Evolutionary conservation across 768 basidiomycete genomes (phyloP), one percentile per base, ranked within the genome.

Genomic region (Leccinellum luteum): DNA sequence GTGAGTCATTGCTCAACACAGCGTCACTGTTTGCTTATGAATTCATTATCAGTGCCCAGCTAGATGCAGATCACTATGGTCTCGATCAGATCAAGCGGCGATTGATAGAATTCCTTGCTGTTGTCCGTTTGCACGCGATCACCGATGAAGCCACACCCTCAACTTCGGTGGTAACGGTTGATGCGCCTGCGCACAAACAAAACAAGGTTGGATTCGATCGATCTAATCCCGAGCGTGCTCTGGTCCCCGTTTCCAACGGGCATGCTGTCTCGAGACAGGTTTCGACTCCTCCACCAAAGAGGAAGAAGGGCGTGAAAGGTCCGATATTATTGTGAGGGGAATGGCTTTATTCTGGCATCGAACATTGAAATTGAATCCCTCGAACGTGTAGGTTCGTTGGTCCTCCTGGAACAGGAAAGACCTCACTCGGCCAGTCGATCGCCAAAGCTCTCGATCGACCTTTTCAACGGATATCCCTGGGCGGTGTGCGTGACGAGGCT

Each of bases 401-500:
- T 10, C 94, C 94, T 10, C 94, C 94, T 0, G 94, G 94, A 3
- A 89, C 87, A 0, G 94, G 92, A 32, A 95, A 96, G 74, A 97
- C 94, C 0, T 93, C 91, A 1, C 84, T 98, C 2, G 94, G 94
- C 0, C 88, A 90, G 63, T 92, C 90, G 0, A 83, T 98, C 28
- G 94, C 94, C 3, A 85, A 85, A 43, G 88, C 92, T 0, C 79
- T 97, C 9, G 80, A 81, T 25, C 77, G 94, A 45, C 92, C 93
- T 2, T 97, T 96, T 80, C 89, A 96, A 64, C 85, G 94, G 12
- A 94, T 97, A 60, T 89, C 92, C 1, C 80, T 97, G 0, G 94
- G 94, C 12, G 94, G 95, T 30, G 92, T 97, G 8, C 81, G 94
- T 3, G 94, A 98, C 65, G 95, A 98, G 71, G 94, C 92, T 0